A percentile compares a stretch with the other conserved stretches of the same genome.
These are phyloP conservation scores for Malassezia caprae DNA, from an alignment of 1,284 basidiomycete genomes.

Conservation along the genomic window DNA sequence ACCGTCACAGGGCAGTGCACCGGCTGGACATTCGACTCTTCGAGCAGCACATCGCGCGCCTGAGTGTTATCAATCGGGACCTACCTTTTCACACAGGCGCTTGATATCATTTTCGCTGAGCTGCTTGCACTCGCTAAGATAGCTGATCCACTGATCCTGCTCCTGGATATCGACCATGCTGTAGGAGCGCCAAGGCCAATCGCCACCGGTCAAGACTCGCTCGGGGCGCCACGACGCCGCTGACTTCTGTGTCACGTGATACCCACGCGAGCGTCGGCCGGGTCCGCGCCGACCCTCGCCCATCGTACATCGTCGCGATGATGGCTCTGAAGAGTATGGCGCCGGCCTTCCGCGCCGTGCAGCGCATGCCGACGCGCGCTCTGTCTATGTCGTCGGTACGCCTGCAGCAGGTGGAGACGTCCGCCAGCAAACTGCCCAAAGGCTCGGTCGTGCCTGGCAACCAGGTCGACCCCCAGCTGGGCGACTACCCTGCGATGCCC, in stretches of 20 bases:
- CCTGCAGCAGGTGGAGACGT: not conserved
- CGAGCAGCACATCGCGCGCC: conserved; percentile 95
- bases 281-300: not conserved
- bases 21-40: conserved; percentile 58
- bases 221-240: not conserved
- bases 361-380: conserved; percentile 4
- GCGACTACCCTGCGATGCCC: conserved; percentile 43
- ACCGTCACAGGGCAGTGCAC: conserved; percentile 66
- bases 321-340: conserved; percentile 3
- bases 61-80: conserved; percentile 48
- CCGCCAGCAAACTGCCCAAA: not conserved
- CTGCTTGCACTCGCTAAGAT: conserved; percentile 95
- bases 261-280: conserved; percentile 1
- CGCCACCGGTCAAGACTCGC: not conserved
- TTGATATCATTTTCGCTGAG: conserved; percentile 92
- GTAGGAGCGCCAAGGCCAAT: not conserved
- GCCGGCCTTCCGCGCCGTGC: not conserved
- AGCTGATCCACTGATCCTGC: conserved; percentile 69
- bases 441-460: conserved; percentile 14
- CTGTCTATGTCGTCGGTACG: not conserved
- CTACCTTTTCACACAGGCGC: conserved; percentile 94
- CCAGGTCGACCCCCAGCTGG: conserved; percentile 43
- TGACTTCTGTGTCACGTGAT: conserved; percentile 7
- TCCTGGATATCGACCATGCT: conserved; percentile 44
- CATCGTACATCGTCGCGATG: conserved; percentile 4